These are phyloP conservation scores for Skeletonema grethae DNA, from an alignment of 108 stramenopile species.

Conservation along the genomic window DNA sequence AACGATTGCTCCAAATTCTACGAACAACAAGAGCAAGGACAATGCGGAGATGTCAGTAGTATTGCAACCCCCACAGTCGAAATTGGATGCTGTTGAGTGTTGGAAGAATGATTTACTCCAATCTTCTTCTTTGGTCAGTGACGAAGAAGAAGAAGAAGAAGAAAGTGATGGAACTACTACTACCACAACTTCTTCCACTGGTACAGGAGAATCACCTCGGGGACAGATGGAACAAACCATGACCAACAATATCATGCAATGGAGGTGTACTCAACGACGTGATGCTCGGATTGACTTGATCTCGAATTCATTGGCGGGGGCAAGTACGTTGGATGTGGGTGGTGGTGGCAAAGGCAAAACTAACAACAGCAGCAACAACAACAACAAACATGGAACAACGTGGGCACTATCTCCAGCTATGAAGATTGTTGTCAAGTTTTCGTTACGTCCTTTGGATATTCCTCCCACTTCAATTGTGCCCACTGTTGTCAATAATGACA, in stretches of 20 bases:
- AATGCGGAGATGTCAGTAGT: neutral
- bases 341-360: too few relatives aligned
- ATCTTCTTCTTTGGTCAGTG: neutral
- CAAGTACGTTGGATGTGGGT: neutral
- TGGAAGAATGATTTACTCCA: conserved; percentile 60
- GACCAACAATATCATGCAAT: conserved; percentile 45
- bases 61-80: conserved; percentile 6
- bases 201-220: conserved; percentile 34
- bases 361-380: too few relatives aligned
- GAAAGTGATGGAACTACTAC: neutral
- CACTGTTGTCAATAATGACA: neutral
- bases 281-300: conserved; percentile 32
- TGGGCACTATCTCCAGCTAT: conserved; percentile 33
- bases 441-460: conserved; percentile 16
- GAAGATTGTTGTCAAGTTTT: conserved; percentile 50
- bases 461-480: conserved; percentile 7
- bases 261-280: conserved; percentile 41
- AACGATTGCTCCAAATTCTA: conserved; percentile 12
- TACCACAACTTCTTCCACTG: too few relatives aligned
- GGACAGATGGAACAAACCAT: conserved; percentile 27
- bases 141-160: neutral
- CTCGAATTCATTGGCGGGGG: conserved; percentile 34
- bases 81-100: conserved; percentile 40
- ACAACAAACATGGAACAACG: neutral
- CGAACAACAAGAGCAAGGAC: neutral